These are phyloP conservation scores for Arabidopsis suecica DNA, from an alignment of 345 rosid species.

Conservation along the genomic window DNA sequence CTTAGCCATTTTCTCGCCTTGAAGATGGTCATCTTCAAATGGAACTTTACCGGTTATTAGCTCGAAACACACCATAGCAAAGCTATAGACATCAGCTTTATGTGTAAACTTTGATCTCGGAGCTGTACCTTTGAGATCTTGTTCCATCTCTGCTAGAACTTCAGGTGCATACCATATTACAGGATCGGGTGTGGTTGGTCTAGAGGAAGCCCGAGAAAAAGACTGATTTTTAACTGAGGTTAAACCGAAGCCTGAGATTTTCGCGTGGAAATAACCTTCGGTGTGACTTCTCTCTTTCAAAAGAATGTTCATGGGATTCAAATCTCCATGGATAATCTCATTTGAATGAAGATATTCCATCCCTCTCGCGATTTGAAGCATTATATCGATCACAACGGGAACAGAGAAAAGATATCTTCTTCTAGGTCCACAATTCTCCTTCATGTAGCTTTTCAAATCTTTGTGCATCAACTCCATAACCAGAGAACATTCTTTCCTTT, in stretches of 20 bases:
- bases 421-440: conserved; percentile 72
- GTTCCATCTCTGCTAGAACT: conserved; percentile 65
- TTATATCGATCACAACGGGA: conserved; percentile 74
- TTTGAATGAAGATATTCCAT: conserved; percentile 86
- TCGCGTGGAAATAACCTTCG: conserved; percentile 78
- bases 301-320: conserved; percentile 69
- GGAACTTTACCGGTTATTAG: conserved; percentile 88
- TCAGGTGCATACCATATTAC: conserved; percentile 89
- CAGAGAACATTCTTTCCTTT: conserved; percentile 71
- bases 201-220: conserved; percentile 40
- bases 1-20: conserved; percentile 73
- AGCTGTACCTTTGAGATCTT: conserved; percentile 36
- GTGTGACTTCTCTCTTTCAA: conserved; percentile 64
- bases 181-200: conserved; percentile 51
- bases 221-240: conserved; percentile 44
- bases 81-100: conserved; percentile 95
- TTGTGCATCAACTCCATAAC: conserved; percentile 87
- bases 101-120: conserved; percentile 55
- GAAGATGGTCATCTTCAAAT: conserved; percentile 91
- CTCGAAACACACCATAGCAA: conserved; percentile 85
- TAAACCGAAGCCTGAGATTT: conserved; percentile 76
- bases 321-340: conserved; percentile 68
- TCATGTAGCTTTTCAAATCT: conserved; percentile 66
- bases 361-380: conserved; percentile 93
- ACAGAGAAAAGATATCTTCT: conserved; percentile 62